Evolutionary conservation across 169 alveolate genomes (phyloP).

Genomic region (Plasmodium coatneyi): DNA sequence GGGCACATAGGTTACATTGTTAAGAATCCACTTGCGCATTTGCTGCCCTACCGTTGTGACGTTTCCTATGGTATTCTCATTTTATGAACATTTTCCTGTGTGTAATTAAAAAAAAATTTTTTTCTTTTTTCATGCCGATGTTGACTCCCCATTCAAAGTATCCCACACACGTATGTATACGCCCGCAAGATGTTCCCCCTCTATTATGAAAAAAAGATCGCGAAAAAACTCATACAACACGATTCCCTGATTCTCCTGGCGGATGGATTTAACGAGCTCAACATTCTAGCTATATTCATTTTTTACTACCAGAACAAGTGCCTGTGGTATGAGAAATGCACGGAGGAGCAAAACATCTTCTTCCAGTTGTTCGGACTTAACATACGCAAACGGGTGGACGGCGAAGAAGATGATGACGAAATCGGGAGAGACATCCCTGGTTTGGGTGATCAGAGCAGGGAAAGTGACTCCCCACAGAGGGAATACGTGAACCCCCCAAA

Average conservation of each 20-base stretch:
- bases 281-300: slow-evolving; percentile 63
- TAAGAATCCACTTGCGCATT: neutral
- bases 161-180: neutral
- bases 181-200: slow-evolving; percentile 47
- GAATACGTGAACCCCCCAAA: neutral
- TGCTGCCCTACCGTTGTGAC: neutral
- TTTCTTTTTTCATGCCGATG: neutral
- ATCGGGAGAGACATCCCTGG: neutral
- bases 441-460: neutral
- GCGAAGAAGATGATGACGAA: neutral
- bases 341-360: slow-evolving; percentile 32
- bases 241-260: slow-evolving; percentile 61
- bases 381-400: neutral
- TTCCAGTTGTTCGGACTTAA: slow-evolving; percentile 34
- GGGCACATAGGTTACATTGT: neutral
- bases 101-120: too few relatives aligned
- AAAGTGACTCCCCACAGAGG: neutral
- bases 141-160: neutral
- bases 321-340: slow-evolving; percentile 46
- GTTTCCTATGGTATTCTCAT: neutral
- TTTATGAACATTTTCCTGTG: neutral
- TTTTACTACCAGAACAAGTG: slow-evolving; percentile 67
- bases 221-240: slow-evolving; percentile 62
- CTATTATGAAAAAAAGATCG: slow-evolving; percentile 53
- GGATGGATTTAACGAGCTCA: slow-evolving; percentile 71